Percentiles rank a stretch among this genome's conserved stretches.
phyloP scores from a whole-genome alignment of 2,329 filamentous ascomycete genomes.

The Chrysosporium queenslandicum region DNA sequence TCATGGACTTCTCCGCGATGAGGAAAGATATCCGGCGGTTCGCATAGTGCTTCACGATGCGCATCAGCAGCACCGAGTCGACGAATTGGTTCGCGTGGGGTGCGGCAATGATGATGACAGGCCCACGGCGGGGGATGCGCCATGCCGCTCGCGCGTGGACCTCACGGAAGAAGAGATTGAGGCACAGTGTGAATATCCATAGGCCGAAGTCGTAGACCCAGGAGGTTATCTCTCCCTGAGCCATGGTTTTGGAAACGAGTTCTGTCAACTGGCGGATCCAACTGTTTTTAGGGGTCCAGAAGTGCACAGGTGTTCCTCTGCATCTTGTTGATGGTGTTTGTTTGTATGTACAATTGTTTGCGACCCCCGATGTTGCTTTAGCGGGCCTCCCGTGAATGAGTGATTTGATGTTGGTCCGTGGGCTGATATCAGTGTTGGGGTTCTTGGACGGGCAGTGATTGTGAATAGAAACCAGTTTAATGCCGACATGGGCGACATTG shows the following conservation, averaged over 20 bases:
- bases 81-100: conserved; percentile 89
- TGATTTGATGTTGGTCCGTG: too few species aligned
- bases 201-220: conserved; percentile 28
- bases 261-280: too few species aligned
- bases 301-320: too few species aligned
- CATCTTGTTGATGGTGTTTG: too few species aligned
- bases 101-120: conserved; percentile 77
- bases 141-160: conserved; percentile 76
- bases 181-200: conserved; percentile 44
- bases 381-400: too few species aligned
- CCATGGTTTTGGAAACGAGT: neutral
- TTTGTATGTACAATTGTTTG: too few species aligned
- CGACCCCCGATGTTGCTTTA: too few species aligned
- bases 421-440: too few species aligned
- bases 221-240: conserved; percentile 18
- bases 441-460: too few species aligned
- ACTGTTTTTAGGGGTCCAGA: too few species aligned
- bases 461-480: too few species aligned
- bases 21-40: conserved; percentile 70
- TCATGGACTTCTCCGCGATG: conserved; percentile 78
- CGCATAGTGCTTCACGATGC: conserved; percentile 66
- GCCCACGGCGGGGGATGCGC: conserved; percentile 69
- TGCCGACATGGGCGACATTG: too few species aligned
- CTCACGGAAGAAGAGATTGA: conserved; percentile 84
- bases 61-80: conserved; percentile 73